phyloP scores from a whole-genome alignment of 2,329 filamentous ascomycete genomes.

The Xylariaceae sp. region DNA sequence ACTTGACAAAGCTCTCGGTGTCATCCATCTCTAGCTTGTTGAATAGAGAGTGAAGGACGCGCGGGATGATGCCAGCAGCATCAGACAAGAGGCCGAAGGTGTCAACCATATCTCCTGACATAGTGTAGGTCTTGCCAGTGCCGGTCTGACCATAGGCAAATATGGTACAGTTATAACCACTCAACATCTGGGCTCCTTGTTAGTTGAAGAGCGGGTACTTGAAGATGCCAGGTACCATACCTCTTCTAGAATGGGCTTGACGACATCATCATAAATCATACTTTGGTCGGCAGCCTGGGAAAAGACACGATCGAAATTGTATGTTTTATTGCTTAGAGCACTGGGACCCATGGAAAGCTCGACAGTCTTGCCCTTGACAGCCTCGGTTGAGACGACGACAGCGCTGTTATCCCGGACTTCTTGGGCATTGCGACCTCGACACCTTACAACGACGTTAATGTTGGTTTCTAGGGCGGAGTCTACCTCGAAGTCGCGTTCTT shows the following conservation, averaged over 20 bases:
- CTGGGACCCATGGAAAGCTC: conserved; percentile 90
- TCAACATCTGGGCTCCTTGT: conserved; percentile 65
- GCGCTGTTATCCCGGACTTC: conserved; percentile 93
- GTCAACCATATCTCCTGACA: conserved; percentile 96
- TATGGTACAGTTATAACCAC: conserved; percentile 96
- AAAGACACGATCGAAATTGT: conserved; percentile 95
- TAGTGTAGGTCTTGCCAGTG: conserved; percentile 98
- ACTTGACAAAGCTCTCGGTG: conserved; percentile 85
- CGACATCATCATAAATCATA: conserved; percentile 94
- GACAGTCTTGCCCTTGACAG: conserved; percentile 79
- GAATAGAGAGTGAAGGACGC: conserved; percentile 84
- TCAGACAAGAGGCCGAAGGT: conserved; percentile 82
- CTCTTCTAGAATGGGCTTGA: conserved; percentile 88
- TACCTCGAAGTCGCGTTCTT: conserved; percentile 77
- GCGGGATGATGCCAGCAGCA: conserved; percentile 89
- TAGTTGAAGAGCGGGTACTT: conserved; percentile 4
- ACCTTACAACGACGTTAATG: conserved; percentile 95
- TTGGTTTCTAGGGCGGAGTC: conserved; percentile 80
- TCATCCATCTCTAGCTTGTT: conserved; percentile 74
- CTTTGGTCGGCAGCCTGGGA: conserved; percentile 90
- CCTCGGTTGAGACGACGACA: conserved; percentile 83
- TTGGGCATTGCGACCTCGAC: conserved; percentile 85
- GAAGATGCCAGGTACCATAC: conserved; percentile 43
- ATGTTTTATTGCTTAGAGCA: conserved; percentile 91
- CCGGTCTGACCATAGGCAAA: conserved; percentile 98